Evolutionary conservation across 768 basidiomycete species (phyloP).

Genomic region (Paxillus rubicundulus): DNA sequence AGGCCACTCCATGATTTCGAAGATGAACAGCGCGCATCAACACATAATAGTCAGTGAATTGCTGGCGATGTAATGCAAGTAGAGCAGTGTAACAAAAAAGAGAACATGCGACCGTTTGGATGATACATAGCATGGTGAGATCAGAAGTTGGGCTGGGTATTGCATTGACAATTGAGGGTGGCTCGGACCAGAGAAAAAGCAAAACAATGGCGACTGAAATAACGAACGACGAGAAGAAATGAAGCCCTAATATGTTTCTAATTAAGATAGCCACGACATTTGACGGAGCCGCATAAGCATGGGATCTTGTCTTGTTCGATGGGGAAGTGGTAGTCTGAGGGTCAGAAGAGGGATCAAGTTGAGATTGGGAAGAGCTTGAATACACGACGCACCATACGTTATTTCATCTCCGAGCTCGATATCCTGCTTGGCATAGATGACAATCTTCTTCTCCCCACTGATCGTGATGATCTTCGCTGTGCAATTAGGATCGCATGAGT

Average conservation of each 20-base stretch:
- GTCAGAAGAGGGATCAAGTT: not conserved
- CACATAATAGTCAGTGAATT: conserved; percentile 9
- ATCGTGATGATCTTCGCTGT: conserved; percentile 90
- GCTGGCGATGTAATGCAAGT: conserved; percentile 9
- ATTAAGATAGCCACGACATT: conserved; percentile 95
- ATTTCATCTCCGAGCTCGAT: conserved; percentile 98
- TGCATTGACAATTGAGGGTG: conserved; percentile 9
- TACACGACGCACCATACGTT: conserved; percentile 76
- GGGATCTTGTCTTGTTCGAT: conserved; percentile 98
- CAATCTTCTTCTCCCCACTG: conserved; percentile 94
- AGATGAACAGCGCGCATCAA: too few relatives aligned
- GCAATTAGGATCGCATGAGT: conserved; percentile 95
- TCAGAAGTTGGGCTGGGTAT: conserved; percentile 20
- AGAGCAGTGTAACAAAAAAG: conserved; percentile 4
- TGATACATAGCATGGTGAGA: conserved; percentile 32
- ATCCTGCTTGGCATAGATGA: conserved; percentile 96
- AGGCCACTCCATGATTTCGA: too few relatives aligned
- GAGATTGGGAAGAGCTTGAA: not conserved
- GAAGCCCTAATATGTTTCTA: conserved; percentile 43
- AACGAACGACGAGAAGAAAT: not conserved
- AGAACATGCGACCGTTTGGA: conserved; percentile 24
- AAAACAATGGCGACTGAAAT: not conserved
- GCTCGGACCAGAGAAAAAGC: not conserved
- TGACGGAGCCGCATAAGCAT: conserved; percentile 84
- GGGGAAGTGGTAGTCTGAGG: conserved; percentile 95